Evolutionary conservation across 1,284 basidiomycete species (phyloP).

Genomic region (Naganishia sp.): DNA sequence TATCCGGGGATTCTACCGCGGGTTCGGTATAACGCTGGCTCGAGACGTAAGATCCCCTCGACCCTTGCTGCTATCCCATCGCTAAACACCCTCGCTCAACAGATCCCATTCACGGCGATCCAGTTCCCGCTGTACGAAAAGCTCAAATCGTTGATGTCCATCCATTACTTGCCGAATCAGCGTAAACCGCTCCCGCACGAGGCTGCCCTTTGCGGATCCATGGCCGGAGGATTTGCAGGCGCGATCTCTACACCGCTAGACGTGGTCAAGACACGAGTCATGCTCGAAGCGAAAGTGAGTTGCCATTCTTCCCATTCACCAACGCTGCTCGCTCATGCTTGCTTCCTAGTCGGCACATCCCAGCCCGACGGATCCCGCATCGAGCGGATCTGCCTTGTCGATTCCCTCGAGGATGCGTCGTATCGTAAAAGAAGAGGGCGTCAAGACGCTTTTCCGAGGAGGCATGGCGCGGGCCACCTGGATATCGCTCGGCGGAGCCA

Average conservation of each 20-base stretch:
- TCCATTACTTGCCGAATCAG: conserved; percentile 51
- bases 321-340: not conserved
- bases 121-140: conserved; percentile 97
- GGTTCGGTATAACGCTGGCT: conserved; percentile 75
- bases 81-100: not conserved
- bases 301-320: not conserved
- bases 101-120: conserved; percentile 97
- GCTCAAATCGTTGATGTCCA: conserved; percentile 69
- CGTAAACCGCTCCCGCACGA: conserved; percentile 72
- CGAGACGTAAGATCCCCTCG: conserved; percentile 62
- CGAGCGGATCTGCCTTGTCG: conserved; percentile 56
- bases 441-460: conserved; percentile 77
- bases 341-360: conserved; percentile 21
- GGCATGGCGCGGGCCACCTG: conserved; percentile 88
- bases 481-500: conserved; percentile 94
- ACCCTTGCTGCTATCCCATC: not conserved
- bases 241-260: conserved; percentile 92
- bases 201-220: conserved; percentile 85
- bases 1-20: conserved; percentile 71
- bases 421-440: conserved; percentile 75
- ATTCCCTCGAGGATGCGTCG: conserved; percentile 61
- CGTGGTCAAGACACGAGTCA: conserved; percentile 94
- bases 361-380: conserved; percentile 38
- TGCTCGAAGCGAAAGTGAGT: conserved; percentile 81
- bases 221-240: conserved; percentile 88